Conservation (phyloP, 2,329 filamentous ascomycete species). For the Paecilomyces formosus region DNA sequence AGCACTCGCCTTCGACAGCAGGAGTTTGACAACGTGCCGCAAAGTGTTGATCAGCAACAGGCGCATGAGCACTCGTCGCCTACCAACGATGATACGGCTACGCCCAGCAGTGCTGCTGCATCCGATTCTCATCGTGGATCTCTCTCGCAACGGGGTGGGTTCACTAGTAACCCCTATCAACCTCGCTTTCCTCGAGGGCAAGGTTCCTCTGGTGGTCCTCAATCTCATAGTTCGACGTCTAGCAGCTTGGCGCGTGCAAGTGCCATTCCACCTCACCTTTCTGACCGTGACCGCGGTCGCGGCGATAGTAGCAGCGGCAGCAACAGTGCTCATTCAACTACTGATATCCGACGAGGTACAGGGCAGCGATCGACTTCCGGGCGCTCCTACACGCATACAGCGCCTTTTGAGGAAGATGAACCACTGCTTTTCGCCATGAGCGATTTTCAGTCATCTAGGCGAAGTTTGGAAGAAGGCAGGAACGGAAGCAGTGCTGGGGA, state of each 20-base stretch:
- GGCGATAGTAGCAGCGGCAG: conserved; percentile 33
- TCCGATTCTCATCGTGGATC: conserved; percentile 12
- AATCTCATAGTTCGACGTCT: conserved; percentile 32
- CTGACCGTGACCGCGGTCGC: conserved; percentile 29
- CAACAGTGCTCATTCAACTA: conserved; percentile 28
- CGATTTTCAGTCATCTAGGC: conserved; percentile 35
- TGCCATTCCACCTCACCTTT: conserved; percentile 21
- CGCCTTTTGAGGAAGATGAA: conserved; percentile 34
- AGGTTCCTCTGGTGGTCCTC: conserved; percentile 28
- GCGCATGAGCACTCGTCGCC: conserved; percentile 11
- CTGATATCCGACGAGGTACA: conserved; percentile 28
- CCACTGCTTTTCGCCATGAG: conserved; percentile 41
- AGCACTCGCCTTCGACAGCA: conserved; percentile 26
- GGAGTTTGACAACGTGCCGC: conserved; percentile 17
- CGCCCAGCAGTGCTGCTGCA: conserved; percentile 10
- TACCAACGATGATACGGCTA: conserved; percentile 12
- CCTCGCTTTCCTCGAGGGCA: conserved; percentile 31
- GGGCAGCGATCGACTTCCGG: conserved; percentile 26
- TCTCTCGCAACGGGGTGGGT: conserved; percentile 12
- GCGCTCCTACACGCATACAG: conserved; percentile 21
- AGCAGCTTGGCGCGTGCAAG: conserved; percentile 32
- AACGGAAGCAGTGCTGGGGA: conserved; percentile 24
- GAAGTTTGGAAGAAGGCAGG: conserved; percentile 35
- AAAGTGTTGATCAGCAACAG: conserved; percentile 14
- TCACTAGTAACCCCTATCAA: conserved; percentile 25